Conservation (phyloP, 2,329 filamentous ascomycete genomes). For the Alternaria sp. region DNA sequence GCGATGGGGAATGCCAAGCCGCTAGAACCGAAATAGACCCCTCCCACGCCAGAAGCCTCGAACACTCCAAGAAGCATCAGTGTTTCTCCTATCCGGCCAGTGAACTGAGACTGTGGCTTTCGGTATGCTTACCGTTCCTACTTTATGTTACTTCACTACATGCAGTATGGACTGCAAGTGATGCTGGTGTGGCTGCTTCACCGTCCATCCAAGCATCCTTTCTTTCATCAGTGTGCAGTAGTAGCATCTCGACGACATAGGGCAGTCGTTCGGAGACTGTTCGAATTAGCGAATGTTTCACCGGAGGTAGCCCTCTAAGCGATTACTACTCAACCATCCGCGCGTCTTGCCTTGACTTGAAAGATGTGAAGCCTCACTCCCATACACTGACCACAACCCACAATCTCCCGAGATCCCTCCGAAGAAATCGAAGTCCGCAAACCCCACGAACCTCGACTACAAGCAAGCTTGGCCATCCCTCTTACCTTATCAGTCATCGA, state of each 20-base stretch:
- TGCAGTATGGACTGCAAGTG: neutral
- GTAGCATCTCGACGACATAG: neutral
- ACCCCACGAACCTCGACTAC: neutral
- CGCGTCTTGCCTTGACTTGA: neutral
- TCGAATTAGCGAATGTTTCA: neutral
- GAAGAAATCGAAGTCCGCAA: neutral
- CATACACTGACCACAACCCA: neutral
- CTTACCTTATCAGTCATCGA: neutral
- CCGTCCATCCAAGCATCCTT: neutral
- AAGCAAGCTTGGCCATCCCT: neutral
- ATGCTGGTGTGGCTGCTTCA: neutral
- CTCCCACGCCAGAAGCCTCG: neutral
- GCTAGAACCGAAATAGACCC: neutral
- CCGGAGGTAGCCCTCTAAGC: neutral
- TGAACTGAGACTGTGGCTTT: neutral
- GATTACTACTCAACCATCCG: neutral
- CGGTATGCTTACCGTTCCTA: neutral
- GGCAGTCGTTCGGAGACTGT: neutral
- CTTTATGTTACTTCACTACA: neutral
- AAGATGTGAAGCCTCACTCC: neutral
- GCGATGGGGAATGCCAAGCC: slow-evolving; percentile 5
- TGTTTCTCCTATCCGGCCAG: neutral
- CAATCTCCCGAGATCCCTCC: neutral
- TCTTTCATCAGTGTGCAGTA: neutral
- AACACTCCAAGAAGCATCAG: neutral